A percentile compares a stretch with the other conserved stretches of the same genome.
Evolutionary conservation across 2,329 filamentous ascomycete genomes (phyloP).

Genomic region (Aspergillus brunneoviolaceus): DNA sequence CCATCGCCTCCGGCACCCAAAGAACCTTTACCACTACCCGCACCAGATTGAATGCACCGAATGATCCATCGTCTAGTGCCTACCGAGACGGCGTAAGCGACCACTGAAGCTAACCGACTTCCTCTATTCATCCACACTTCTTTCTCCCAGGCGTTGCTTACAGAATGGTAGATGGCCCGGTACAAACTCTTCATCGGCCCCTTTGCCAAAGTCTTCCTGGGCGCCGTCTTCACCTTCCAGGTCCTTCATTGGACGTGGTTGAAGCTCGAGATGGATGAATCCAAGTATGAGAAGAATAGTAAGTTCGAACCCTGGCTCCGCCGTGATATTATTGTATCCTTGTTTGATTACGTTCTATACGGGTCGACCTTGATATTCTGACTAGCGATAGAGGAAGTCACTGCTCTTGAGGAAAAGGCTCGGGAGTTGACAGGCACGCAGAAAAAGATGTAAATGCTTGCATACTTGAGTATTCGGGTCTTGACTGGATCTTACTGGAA

Average conservation of each 20-base stretch:
- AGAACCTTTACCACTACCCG: conserved; percentile 19
- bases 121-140: neutral
- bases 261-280: conserved; percentile 49
- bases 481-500: neutral
- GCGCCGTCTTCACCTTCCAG: conserved; percentile 51
- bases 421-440: conserved; percentile 32
- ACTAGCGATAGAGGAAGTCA: conserved; percentile 33
- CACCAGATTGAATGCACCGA: conserved; percentile 6
- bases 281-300: conserved; percentile 44
- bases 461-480: neutral
- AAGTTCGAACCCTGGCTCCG: conserved; percentile 11
- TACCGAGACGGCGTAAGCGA: conserved; percentile 35
- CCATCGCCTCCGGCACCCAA: neutral
- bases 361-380: conserved; percentile 7
- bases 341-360: neutral
- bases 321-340: conserved; percentile 1
- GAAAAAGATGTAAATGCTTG: conserved; percentile 21
- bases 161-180: conserved; percentile 35
- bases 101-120: neutral
- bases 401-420: conserved; percentile 36
- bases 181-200: conserved; percentile 44
- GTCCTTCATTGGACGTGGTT: conserved; percentile 50
- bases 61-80: conserved; percentile 10
- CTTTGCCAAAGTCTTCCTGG: conserved; percentile 50
- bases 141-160: neutral